A percentile compares a stretch with the other conserved stretches of the same genome.
Evolutionary conservation across 495 filamentous ascomycete genomes (phyloP).

Genomic region (Apiosordaria backusii): DNA sequence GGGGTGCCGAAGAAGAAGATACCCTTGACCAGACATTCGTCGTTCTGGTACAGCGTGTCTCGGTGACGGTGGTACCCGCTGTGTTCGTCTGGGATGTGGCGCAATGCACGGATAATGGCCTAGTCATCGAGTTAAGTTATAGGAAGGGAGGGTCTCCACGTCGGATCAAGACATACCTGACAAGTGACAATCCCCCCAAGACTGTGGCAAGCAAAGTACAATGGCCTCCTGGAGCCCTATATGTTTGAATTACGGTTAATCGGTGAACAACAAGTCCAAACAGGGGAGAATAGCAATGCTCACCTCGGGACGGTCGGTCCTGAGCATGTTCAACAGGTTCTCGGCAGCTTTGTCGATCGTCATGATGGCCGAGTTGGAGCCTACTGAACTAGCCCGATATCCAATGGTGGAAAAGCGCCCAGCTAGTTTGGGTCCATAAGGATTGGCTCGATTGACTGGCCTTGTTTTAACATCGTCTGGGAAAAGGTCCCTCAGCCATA

Average conservation of each 20-base stretch:
- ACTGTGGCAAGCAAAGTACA: slow-evolving; percentile 23
- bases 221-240: slow-evolving; percentile 15
- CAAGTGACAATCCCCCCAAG: slow-evolving; percentile 19
- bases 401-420: neutral
- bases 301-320: slow-evolving; percentile 17
- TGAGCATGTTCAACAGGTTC: slow-evolving; percentile 11
- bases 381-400: neutral
- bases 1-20: slow-evolving; percentile 22
- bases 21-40: slow-evolving; percentile 16
- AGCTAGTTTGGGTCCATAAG: neutral
- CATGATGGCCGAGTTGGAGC: slow-evolving; percentile 11
- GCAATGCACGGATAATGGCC: neutral
- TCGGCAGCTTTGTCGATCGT: slow-evolving; percentile 18
- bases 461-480: neutral
- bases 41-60: slow-evolving; percentile 14
- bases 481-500: neutral
- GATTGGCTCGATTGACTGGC: neutral
- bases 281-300: neutral
- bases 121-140: neutral
- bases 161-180: slow-evolving; percentile 7
- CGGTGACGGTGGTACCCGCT: neutral
- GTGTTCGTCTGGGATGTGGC: too few species aligned
- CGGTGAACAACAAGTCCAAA: neutral
- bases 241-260: neutral
- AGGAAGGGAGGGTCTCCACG: neutral